These are phyloP conservation scores for Eucalyptus guilfoylei DNA, from an alignment of 345 rosid species.

Conservation along the genomic window DNA sequence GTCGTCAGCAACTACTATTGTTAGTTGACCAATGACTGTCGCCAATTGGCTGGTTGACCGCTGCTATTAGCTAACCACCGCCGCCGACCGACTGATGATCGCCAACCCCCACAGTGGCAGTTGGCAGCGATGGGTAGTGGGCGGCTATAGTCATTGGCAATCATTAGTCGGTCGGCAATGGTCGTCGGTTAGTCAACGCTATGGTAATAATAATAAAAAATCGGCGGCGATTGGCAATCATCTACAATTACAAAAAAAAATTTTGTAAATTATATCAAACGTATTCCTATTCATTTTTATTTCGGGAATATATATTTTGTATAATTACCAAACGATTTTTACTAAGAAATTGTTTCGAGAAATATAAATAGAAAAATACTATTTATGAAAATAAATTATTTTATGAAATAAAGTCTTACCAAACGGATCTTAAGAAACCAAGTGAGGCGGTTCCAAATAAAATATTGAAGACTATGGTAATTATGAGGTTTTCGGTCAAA, in stretches of 20 bases:
- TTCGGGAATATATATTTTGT: fast-evolving
- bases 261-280: fast-evolving
- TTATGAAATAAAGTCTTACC: fast-evolving
- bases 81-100: fast-evolving
- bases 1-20: fast-evolving
- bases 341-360: fast-evolving
- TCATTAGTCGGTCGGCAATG: fast-evolving
- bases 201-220: no score
- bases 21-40: fast-evolving
- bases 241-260: no score
- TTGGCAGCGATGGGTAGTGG: no score
- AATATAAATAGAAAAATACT: no score
- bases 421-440: fast-evolving
- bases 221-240: no score
- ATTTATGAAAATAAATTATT: no score
- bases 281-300: no score
- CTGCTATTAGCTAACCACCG: fast-evolving
- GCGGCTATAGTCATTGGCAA: fast-evolving
- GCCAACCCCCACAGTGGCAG: no score
- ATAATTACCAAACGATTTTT: no score
- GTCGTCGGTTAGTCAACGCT: fast-evolving
- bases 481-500: neutral
- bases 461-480: neutral
- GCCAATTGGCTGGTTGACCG: fast-evolving
- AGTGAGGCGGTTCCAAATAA: neutral